phyloP scores from a whole-genome alignment of 2,329 filamentous ascomycete genomes.

The Scopulariopsis brevicaulis region DNA sequence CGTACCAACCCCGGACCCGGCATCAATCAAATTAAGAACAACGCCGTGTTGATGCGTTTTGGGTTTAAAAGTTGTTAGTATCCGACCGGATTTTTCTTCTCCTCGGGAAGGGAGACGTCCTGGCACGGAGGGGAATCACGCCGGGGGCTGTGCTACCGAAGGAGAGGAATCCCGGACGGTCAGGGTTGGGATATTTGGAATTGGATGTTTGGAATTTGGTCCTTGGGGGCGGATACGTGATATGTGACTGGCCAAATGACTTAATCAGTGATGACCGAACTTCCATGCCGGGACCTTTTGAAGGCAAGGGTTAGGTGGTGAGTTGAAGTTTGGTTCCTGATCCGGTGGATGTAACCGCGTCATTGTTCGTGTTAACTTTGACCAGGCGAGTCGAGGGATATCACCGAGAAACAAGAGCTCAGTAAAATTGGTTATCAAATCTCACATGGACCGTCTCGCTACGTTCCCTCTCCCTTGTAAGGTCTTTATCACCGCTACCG shows the following conservation, averaged over 20 bases:
- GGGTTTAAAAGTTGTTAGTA: not conserved
- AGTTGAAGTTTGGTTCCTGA: too few species aligned
- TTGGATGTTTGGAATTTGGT: not conserved
- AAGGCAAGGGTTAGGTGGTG: too few species aligned
- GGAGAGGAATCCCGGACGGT: not conserved
- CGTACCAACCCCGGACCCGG: not conserved
- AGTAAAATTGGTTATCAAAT: too few species aligned
- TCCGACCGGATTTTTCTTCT: not conserved
- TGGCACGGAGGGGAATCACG: not conserved
- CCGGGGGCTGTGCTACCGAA: not conserved
- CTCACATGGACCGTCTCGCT: too few species aligned
- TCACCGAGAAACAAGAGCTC: too few species aligned
- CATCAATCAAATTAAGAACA: not conserved
- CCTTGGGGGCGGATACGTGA: not conserved
- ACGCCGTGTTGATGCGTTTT: too few species aligned
- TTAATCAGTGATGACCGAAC: not conserved
- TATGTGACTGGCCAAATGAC: not conserved
- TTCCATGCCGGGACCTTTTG: not conserved
- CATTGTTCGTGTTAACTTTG: too few species aligned
- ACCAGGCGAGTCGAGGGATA: too few species aligned
- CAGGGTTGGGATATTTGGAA: not conserved
- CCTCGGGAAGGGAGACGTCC: not conserved
- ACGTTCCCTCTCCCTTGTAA: too few species aligned
- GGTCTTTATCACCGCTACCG: too few species aligned
- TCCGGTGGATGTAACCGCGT: too few species aligned